These are phyloP conservation scores for Aurifilum marmelostoma DNA, from an alignment of 2,329 filamentous ascomycete genomes.

Conservation along the genomic window DNA sequence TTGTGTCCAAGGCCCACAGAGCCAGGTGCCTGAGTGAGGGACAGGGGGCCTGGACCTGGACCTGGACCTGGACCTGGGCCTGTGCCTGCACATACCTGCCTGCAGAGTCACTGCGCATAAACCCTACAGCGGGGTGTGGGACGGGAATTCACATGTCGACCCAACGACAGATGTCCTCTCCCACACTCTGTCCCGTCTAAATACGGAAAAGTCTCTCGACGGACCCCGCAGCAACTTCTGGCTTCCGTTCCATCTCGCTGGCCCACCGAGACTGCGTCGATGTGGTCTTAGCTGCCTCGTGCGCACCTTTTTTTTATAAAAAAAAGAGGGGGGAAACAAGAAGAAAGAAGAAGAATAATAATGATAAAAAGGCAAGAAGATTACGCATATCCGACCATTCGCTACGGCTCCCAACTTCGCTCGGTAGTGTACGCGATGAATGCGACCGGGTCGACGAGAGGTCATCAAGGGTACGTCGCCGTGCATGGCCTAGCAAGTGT, in stretches of 20 bases:
- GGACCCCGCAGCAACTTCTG: neutral
- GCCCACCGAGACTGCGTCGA: neutral
- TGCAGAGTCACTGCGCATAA: slow-evolving; percentile 16
- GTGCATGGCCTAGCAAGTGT: neutral
- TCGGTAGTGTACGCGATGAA: neutral
- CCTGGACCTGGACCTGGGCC: slow-evolving; percentile 2
- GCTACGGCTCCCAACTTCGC: neutral
- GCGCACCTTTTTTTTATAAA: neutral
- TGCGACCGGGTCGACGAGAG: neutral
- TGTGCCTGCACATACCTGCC: slow-evolving; percentile 13
- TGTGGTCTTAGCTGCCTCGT: neutral
- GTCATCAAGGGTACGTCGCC: neutral
- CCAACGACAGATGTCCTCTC: neutral
- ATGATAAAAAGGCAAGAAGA: too few relatives aligned
- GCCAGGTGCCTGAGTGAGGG: neutral
- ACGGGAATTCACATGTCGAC: slow-evolving; percentile 3
- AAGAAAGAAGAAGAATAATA: too few relatives aligned
- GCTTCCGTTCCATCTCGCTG: neutral
- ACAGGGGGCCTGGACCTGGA: neutral
- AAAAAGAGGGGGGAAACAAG: too few relatives aligned
- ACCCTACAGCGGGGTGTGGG: neutral
- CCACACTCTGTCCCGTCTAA: neutral
- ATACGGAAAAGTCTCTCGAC: neutral
- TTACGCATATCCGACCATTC: neutral
- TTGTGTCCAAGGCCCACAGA: neutral